Conservation (phyloP, 306 rosid genomes). For the Adenanthera pavonina region DNA sequence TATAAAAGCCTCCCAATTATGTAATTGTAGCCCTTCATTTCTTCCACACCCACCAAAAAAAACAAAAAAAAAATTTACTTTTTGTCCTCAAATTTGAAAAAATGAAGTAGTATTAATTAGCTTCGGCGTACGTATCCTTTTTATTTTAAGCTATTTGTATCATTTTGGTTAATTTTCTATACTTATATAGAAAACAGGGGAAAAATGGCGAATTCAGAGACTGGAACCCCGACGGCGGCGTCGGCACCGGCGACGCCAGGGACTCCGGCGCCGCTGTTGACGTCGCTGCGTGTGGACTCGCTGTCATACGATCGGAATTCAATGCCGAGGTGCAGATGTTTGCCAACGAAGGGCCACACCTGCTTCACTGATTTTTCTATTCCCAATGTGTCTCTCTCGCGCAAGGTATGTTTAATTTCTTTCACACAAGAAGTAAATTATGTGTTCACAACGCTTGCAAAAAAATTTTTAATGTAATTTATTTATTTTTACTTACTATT, state of each 20-base stretch:
- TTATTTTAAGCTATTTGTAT: not conserved
- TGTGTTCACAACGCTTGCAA: too few relatives aligned
- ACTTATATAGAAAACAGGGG: not conserved
- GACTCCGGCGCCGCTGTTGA: conserved; percentile 67
- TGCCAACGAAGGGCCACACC: conserved; percentile 61
- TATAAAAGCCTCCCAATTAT: conserved; percentile 69
- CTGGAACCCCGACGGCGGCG: conserved; percentile 63
- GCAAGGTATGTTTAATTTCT: conserved; percentile 59
- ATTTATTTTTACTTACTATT: too few relatives aligned
- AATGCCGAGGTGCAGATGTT: conserved; percentile 72
- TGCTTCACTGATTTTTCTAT: conserved; percentile 72
- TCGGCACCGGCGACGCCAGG: conserved; percentile 83
- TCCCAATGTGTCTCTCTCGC: conserved; percentile 69
- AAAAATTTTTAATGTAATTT: too few relatives aligned
- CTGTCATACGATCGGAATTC: conserved; percentile 73
- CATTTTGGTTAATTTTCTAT: not conserved
- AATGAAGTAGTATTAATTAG: conserved; percentile 48
- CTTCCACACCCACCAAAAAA: conserved; percentile 8
- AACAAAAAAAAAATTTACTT: conserved; percentile 20
- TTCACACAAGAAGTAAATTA: too few relatives aligned
- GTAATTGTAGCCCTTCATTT: conserved; percentile 52
- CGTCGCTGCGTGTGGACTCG: conserved; percentile 75
- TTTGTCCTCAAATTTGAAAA: not conserved
- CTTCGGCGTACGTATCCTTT: conserved; percentile 5
- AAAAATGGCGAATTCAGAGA: conserved; percentile 65